Evolutionary conservation across 2,329 filamentous ascomycete species (phyloP).

Genomic region (Fonsecaea pedrosoi): DNA sequence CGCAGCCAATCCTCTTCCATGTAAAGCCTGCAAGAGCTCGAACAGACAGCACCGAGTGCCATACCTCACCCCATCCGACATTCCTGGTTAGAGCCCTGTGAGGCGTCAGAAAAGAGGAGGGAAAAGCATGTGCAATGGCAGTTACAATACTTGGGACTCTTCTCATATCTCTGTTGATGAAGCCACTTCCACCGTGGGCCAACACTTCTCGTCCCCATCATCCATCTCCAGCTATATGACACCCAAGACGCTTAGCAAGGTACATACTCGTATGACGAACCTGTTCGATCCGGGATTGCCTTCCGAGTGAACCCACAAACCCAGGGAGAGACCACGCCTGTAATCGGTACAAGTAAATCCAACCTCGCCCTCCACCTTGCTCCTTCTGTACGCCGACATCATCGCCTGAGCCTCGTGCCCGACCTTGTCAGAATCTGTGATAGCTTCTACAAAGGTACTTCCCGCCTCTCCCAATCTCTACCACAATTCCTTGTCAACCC

Average conservation of each 20-base stretch:
- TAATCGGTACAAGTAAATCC: not conserved
- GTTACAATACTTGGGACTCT: not conserved
- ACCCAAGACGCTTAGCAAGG: not conserved
- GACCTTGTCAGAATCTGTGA: not conserved
- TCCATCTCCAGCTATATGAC: not conserved
- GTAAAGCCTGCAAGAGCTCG: not conserved
- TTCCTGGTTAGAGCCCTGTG: not conserved
- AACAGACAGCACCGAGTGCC: not conserved
- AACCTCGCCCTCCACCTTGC: constrained; percentile 8
- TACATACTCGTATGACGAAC: constrained; percentile 1
- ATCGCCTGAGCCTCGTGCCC: constrained; percentile 8
- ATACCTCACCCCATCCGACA: constrained; percentile 4
- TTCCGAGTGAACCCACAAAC: constrained; percentile 2
- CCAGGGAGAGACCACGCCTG: not conserved
- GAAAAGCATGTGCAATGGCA: not conserved
- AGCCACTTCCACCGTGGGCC: not conserved
- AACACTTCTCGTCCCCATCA: not conserved
- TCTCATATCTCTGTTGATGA: not conserved
- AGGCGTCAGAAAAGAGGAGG: not conserved
- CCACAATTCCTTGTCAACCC: not conserved
- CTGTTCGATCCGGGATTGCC: constrained; percentile 4
- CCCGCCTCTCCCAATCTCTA: not conserved
- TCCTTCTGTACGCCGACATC: constrained; percentile 8
- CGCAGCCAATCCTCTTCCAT: constrained; percentile 14
- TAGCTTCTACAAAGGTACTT: constrained; percentile 16